phyloP scores from a whole-genome alignment of 441 rosid species.

The Corymbia calophylla region DNA sequence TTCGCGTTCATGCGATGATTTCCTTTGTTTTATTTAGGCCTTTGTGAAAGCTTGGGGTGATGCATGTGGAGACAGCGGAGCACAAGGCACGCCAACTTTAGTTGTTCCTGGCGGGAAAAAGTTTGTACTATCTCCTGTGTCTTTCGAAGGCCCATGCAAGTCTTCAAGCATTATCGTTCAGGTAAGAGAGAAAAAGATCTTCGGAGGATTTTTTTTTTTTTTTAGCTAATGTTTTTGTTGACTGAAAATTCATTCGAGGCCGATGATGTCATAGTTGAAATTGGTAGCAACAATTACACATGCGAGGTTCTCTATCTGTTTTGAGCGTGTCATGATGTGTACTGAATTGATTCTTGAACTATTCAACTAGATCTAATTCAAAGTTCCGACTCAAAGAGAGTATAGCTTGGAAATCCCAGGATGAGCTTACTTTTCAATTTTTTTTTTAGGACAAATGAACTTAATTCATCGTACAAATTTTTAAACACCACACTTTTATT shows the following conservation, averaged over 20 bases:
- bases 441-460: neutral
- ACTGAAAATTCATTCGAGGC: too few relatives aligned
- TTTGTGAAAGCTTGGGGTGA: constrained; percentile 23
- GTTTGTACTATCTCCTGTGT: constrained; percentile 4
- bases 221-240: too few relatives aligned
- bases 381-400: neutral
- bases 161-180: neutral
- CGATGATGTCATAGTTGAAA: too few relatives aligned
- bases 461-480: neutral
- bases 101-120: constrained; percentile 3
- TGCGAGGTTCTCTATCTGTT: rapidly evolving
- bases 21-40: constrained; percentile 5
- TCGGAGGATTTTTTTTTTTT: too few relatives aligned
- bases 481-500: too few relatives aligned
- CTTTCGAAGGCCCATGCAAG: constrained; percentile 31
- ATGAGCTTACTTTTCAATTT: neutral
- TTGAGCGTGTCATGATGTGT: rapidly evolving
- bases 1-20: neutral
- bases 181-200: neutral
- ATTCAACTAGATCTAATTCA: neutral
- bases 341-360: neutral
- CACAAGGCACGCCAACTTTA: constrained; percentile 4
- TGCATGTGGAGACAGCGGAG: constrained; percentile 9
- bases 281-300: neutral
- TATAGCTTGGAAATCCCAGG: too few relatives aligned